A percentile compares a stretch with the other conserved stretches of the same genome.
phyloP scores from a whole-genome alignment of 257 asterid genomes.

The Nicotiana knightiana region DNA sequence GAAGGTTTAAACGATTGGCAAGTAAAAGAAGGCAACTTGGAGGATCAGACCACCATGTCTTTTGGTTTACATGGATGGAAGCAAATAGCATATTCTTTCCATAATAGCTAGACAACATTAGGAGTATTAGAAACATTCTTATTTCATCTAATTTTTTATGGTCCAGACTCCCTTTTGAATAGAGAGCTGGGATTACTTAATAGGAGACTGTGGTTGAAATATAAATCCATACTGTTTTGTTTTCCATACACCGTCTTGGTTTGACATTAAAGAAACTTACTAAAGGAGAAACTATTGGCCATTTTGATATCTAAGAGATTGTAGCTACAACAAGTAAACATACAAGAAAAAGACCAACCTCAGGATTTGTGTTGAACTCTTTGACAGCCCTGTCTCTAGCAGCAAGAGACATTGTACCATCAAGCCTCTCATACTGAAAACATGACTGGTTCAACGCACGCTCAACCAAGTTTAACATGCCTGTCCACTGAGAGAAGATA shows the following conservation, averaged over 20 bases:
- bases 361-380: conserved; percentile 77
- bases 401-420: conserved; percentile 89
- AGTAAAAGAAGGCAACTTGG: background rate
- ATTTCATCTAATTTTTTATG: background rate
- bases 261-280: background rate
- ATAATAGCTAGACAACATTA: background rate
- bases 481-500: conserved; percentile 96
- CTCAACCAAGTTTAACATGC: conserved; percentile 90
- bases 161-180: background rate
- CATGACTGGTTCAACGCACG: conserved; percentile 47
- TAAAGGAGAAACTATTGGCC: background rate
- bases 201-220: background rate
- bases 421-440: conserved; percentile 76
- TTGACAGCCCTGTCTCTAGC: conserved; percentile 96
- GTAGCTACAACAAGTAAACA: conserved; percentile 7
- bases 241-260: background rate
- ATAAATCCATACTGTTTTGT: background rate
- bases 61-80: background rate
- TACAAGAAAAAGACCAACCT: conserved; percentile 41
- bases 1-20: background rate
- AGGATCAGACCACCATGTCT: background rate
- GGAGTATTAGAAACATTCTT: background rate
- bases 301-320: background rate
- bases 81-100: background rate
- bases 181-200: background rate